A percentile compares a stretch with the other conserved stretches of the same genome.
Conservation (phyloP, 202 grass and related monocot species). For the Eragrostis tef region DNA sequence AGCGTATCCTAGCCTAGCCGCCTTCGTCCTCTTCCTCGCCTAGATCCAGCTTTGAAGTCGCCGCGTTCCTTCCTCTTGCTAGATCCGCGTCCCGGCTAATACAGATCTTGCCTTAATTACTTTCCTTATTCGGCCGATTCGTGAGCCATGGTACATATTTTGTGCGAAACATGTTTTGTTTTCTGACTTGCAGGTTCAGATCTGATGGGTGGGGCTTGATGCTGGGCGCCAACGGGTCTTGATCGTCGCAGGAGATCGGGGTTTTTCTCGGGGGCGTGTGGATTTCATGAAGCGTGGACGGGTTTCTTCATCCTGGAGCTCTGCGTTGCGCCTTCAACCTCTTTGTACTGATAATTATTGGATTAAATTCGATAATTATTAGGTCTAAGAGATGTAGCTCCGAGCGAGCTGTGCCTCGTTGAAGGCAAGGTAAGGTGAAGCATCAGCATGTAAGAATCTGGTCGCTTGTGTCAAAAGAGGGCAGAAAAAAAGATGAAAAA, state of each 20-base stretch:
- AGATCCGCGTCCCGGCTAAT: background rate
- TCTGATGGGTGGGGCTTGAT: background rate
- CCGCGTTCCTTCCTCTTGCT: background rate
- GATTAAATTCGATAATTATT: slow-evolving; percentile 63
- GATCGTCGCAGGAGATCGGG: background rate
- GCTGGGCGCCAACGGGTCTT: background rate
- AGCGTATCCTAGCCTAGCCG: background rate
- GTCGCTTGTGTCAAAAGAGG: background rate
- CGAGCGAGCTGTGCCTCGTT: background rate
- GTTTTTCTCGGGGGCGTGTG: background rate
- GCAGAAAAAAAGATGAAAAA: background rate
- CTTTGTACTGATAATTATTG: slow-evolving; percentile 58
- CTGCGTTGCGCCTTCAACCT: background rate
- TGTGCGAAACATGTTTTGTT: background rate
- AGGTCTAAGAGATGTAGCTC: slow-evolving; percentile 43
- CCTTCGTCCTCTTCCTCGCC: background rate
- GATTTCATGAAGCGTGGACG: background rate
- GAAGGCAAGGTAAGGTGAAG: slow-evolving; percentile 48
- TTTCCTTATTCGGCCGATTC: too few relatives aligned
- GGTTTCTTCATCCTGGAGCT: background rate
- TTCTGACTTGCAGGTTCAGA: slow-evolving; percentile 15
- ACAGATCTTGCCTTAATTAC: background rate
- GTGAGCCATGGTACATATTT: background rate
- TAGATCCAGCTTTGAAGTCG: background rate
- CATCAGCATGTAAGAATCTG: slow-evolving; percentile 36